These are phyloP conservation scores for Tetrapisispora pingtungensis DNA, from an alignment of 805 yeast genomes.

Conservation along the genomic window DNA sequence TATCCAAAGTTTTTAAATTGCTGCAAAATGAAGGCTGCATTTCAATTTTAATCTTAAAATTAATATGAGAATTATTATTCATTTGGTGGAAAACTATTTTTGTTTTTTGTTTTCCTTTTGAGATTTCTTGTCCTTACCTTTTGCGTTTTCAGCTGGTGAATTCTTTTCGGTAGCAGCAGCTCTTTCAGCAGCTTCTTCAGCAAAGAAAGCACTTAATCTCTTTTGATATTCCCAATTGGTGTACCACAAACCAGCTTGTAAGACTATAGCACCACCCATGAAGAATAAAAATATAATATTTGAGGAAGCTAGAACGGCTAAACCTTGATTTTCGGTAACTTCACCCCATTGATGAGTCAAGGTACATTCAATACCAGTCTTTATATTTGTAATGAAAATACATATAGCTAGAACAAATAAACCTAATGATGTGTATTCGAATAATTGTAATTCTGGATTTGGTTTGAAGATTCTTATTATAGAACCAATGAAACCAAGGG, in stretches of 20 bases:
- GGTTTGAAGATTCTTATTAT: conserved; percentile 79
- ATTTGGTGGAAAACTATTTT: not conserved
- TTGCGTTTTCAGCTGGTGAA: not conserved
- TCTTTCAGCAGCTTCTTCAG: conserved; percentile 21
- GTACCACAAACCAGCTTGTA: conserved; percentile 85
- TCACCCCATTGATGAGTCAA: conserved; percentile 84
- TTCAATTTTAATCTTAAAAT: no score
- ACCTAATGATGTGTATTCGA: conserved; percentile 83
- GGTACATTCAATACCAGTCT: conserved; percentile 67
- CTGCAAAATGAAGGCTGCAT: no score
- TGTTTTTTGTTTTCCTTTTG: conserved; percentile 3
- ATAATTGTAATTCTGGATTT: conserved; percentile 69
- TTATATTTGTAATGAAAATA: conserved; percentile 76
- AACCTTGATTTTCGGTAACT: conserved; percentile 73
- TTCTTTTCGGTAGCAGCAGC: not conserved
- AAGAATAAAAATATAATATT: conserved; percentile 64
- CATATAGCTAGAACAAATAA: conserved; percentile 62
- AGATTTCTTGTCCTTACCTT: not conserved
- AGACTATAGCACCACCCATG: conserved; percentile 65
- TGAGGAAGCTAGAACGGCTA: conserved; percentile 87
- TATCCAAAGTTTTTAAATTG: not conserved
- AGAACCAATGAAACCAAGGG: conserved; percentile 61
- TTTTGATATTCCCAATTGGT: conserved; percentile 53
- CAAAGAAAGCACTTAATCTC: conserved; percentile 27
- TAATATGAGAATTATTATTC: not conserved